phyloP scores from a whole-genome alignment of 345 rosid species.

The Crucihimalaya himalaica region DNA sequence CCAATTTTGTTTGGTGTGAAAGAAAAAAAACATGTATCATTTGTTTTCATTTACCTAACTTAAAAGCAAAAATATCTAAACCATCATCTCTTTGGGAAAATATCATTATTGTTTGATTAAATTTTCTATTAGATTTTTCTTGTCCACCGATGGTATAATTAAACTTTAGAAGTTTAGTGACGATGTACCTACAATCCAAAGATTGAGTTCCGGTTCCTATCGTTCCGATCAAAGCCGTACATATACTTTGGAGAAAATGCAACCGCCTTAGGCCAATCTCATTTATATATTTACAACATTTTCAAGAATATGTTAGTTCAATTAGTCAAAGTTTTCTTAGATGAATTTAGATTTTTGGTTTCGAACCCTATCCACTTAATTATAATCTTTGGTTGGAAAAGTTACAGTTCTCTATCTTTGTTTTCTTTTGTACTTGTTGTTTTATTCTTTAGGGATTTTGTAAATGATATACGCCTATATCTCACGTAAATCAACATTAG shows the following conservation, averaged over 20 bases:
- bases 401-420: background rate
- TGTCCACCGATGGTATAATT: background rate
- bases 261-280: background rate
- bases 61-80: background rate
- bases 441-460: background rate
- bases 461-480: too few relatives aligned
- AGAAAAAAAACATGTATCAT: background rate
- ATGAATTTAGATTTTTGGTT: background rate
- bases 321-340: background rate
- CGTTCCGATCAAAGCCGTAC: background rate
- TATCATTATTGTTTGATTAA: background rate
- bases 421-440: background rate
- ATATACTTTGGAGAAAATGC: background rate
- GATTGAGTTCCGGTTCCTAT: background rate
- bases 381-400: background rate
- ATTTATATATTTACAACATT: background rate
- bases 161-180: background rate
- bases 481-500: too few relatives aligned
- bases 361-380: background rate
- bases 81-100: background rate
- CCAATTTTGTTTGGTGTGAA: slow-evolving; percentile 1
- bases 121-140: background rate
- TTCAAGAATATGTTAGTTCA: background rate
- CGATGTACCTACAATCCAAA: background rate
- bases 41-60: background rate